Conservation (phyloP, 2,329 filamentous ascomycete genomes). For the Paramyrothecium sp. region DNA sequence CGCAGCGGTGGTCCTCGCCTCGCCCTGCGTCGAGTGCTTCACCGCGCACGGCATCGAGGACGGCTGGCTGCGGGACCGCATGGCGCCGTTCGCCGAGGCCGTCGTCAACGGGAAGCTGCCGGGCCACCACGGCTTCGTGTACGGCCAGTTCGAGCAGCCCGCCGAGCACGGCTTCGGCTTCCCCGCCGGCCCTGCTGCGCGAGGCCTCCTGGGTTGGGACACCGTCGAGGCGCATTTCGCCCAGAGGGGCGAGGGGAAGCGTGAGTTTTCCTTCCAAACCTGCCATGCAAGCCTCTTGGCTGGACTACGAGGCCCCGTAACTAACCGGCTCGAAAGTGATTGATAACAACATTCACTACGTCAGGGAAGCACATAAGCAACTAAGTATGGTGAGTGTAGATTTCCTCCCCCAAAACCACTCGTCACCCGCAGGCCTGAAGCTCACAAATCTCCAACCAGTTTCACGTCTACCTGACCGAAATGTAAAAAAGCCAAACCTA, state of each 20-base stretch:
- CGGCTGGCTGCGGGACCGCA: constrained; percentile 26
- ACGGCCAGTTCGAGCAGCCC: constrained; percentile 30
- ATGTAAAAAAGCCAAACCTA: constrained; percentile 10
- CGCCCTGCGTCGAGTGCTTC: constrained; percentile 37
- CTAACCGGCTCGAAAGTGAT: constrained; percentile 22
- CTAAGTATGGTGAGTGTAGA: constrained; percentile 27
- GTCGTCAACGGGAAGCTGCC: constrained; percentile 18
- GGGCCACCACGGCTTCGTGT: constrained; percentile 29
- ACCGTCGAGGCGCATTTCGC: constrained; percentile 34
- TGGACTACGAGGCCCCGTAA: not conserved
- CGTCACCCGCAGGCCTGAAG: no score
- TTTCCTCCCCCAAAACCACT: no score
- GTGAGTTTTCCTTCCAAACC: constrained; percentile 14
- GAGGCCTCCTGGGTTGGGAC: constrained; percentile 37
- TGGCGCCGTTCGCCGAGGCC: constrained; percentile 23
- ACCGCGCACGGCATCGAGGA: constrained; percentile 29
- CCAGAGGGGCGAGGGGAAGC: constrained; percentile 26
- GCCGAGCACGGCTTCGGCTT: constrained; percentile 22
- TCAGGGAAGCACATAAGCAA: constrained; percentile 25
- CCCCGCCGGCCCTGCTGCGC: constrained; percentile 25
- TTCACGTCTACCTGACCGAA: constrained; percentile 18
- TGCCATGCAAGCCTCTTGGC: not conserved
- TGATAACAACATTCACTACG: constrained; percentile 30
- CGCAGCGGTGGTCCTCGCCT: constrained; percentile 23
- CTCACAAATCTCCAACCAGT: constrained; percentile 12